Evolutionary conservation across 306 rosid species (phyloP), one percentile per base, ranked within the genome.

Genomic region (Castanospermum australe): DNA sequence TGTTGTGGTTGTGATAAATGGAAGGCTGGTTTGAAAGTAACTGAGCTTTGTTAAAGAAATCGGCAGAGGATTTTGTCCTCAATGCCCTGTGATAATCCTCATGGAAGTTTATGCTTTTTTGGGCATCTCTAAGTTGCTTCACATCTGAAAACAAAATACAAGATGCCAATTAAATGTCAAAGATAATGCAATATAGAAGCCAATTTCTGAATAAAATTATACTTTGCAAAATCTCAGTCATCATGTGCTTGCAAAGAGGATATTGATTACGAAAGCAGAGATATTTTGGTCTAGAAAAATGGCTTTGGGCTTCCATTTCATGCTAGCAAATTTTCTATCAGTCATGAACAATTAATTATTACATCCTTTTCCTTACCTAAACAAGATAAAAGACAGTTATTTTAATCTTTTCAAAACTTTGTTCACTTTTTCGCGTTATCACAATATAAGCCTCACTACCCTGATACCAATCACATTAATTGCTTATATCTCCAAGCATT

Each of bases 41-140:
- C 50, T 84, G 85, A 78, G 76, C 90, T 81, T 87, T 87, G 3
- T 48, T 55, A 71, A 79, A 81, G 87, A 84, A 82, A 33, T 91
- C 87, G 15, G 75, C 82, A 39, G 57, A 89, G 12, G 93, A 87
- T 83, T 83, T 79, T 56, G 90, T 87, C 76, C 93, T 86, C 5
- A 89, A 28, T 13, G 90, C 70, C 42, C 71, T 81, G 10, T 70
- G 57, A 80, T 91, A 91, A 67, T 91, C 92, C 36, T 91, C 88
- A 8, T 79, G 75, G 6, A 89, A 69, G 77, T 79, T 87, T 8
- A 81, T 82, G 81, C 76, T 76, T 66, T 79, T 81, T 18, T 25
- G 67, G 12, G 62, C 77, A 38, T 81, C 81, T 48, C 30, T 78
- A 42, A 4, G 39, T 21, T 81, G 85, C 50, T 84, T 81, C 20